Conservation (phyloP, 768 basidiomycete genomes). For the Saitozyma podzolica region DNA sequence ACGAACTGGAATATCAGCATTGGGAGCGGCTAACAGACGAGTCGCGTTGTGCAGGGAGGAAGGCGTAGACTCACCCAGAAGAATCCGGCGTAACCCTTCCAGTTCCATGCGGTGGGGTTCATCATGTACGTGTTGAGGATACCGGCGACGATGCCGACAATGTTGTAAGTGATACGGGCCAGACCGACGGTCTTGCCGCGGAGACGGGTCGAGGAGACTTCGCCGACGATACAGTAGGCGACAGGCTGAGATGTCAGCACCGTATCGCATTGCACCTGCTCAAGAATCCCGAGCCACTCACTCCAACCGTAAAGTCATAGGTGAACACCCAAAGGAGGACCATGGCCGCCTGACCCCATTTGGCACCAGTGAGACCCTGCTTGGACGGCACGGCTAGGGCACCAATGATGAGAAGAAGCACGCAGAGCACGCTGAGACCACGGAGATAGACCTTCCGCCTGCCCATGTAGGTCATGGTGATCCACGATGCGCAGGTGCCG, state of each 20-base stretch:
- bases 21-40: not conserved
- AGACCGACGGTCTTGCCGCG: conserved; percentile 40
- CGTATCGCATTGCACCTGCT: conserved; percentile 9
- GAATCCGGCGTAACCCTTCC: conserved; percentile 24
- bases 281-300: not conserved
- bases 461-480: conserved; percentile 26
- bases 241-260: conserved; percentile 32
- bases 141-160: conserved; percentile 22
- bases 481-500: conserved; percentile 22
- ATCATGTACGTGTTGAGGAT: conserved; percentile 24
- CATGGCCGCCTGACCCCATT: conserved; percentile 16
- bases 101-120: conserved; percentile 35
- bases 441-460: conserved; percentile 20
- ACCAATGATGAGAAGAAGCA: conserved; percentile 3
- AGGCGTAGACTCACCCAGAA: conserved; percentile 18
- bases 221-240: conserved; percentile 36
- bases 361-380: not conserved
- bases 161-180: conserved; percentile 29
- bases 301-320: conserved; percentile 45
- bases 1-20: not conserved
- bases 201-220: conserved; percentile 32
- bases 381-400: conserved; percentile 1
- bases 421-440: conserved; percentile 19
- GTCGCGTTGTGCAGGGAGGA: not conserved
- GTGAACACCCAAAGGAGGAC: conserved; percentile 31